A percentile compares a stretch with the other conserved stretches of the same genome.
Conservation (phyloP, 1,139 yeast species). For the Meyerozyma guilliermondii region DNA sequence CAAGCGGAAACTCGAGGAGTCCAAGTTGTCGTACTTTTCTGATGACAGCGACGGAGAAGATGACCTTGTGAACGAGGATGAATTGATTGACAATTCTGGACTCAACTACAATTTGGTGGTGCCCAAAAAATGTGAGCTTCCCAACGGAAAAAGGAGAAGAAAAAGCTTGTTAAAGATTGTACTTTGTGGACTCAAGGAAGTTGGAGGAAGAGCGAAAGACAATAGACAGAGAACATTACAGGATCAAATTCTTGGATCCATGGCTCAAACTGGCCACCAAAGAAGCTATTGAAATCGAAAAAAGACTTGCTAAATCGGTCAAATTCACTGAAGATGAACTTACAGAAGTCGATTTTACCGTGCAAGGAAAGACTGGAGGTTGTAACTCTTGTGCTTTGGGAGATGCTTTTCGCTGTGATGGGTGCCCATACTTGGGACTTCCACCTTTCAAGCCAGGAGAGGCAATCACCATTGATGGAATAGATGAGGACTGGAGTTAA, state of each 20-base stretch:
- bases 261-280: constrained; percentile 50
- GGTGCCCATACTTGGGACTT: constrained; percentile 93
- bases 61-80: constrained; percentile 40
- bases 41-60: constrained; percentile 38
- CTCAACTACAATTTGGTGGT: constrained; percentile 32
- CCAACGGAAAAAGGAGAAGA: constrained; percentile 62
- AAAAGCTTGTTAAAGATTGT: constrained; percentile 95
- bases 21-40: constrained; percentile 47
- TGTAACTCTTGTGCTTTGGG: constrained; percentile 97
- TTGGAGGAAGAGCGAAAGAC: constrained; percentile 56
- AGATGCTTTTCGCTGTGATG: constrained; percentile 96
- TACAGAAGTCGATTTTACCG: constrained; percentile 89
- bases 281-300: constrained; percentile 53
- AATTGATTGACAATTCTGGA: constrained; percentile 25
- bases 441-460: constrained; percentile 99
- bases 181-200: constrained; percentile 94
- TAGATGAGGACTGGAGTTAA: constrained; percentile 39
- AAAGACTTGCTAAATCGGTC: constrained; percentile 42
- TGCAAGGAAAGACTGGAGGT: constrained; percentile 92
- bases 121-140: constrained; percentile 46
- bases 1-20: constrained; percentile 40
- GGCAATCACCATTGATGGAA: constrained; percentile 47
- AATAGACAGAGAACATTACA: constrained; percentile 44
- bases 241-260: constrained; percentile 37
- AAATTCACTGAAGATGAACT: constrained; percentile 62